Conservation (phyloP, 495 filamentous ascomycete species). For the Penicillium subrubescens region DNA sequence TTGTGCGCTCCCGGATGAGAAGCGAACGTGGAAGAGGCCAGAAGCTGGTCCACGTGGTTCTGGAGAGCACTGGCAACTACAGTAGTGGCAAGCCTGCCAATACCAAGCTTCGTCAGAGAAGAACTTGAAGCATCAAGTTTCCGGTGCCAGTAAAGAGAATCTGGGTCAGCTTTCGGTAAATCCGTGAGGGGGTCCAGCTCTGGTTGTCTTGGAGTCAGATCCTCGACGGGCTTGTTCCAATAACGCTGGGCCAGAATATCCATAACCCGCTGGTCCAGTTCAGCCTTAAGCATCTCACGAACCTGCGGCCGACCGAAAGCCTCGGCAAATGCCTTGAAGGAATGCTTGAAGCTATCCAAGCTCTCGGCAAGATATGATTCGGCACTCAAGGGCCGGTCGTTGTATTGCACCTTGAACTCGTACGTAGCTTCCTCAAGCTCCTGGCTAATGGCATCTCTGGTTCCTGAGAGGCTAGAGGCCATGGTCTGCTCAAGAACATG, state of each 20-base stretch:
- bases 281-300: slow-evolving; percentile 83
- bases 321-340: slow-evolving; percentile 90
- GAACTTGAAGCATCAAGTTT: slow-evolving; percentile 93
- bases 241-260: slow-evolving; percentile 94
- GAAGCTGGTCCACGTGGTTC: slow-evolving; percentile 75
- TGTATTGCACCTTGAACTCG: slow-evolving; percentile 99
- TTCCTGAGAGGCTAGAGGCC: slow-evolving; percentile 84
- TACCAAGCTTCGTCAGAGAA: slow-evolving; percentile 86
- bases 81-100: slow-evolving; percentile 88
- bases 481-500: slow-evolving; percentile 95
- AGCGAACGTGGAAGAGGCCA: slow-evolving; percentile 78
- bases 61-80: slow-evolving; percentile 89
- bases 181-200: slow-evolving; percentile 75
- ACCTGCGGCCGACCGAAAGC: slow-evolving; percentile 88
- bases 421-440: slow-evolving; percentile 97
- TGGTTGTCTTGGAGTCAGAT: slow-evolving; percentile 59
- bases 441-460: slow-evolving; percentile 87
- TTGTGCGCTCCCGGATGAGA: slow-evolving; percentile 88
- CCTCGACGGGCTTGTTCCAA: slow-evolving; percentile 95
- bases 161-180: slow-evolving; percentile 78
- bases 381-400: slow-evolving; percentile 89
- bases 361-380: slow-evolving; percentile 96
- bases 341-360: slow-evolving; percentile 95
- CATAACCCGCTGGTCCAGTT: slow-evolving; percentile 92
- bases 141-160: slow-evolving; percentile 87